These are phyloP conservation scores for Tuber umbilicatum DNA, from an alignment of 495 filamentous ascomycete genomes.

Conservation along the genomic window DNA sequence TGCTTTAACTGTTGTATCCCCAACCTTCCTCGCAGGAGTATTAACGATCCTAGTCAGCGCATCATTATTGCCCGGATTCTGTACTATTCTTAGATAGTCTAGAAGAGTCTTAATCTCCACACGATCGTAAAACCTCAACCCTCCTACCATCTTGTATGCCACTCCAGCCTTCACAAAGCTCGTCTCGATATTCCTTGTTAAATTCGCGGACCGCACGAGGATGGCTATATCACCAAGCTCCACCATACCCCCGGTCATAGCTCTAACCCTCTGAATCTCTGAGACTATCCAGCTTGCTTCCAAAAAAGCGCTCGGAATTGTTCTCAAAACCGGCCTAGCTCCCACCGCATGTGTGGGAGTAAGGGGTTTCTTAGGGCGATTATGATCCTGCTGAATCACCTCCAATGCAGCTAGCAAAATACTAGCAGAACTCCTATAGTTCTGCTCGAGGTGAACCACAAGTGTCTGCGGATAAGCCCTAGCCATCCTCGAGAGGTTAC, in stretches of 20 bases:
- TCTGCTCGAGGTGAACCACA: conserved; percentile 83
- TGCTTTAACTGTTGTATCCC: conserved; percentile 67
- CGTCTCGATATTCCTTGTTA: conserved; percentile 79
- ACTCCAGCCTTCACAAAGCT: conserved; percentile 80
- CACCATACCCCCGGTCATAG: conserved; percentile 66
- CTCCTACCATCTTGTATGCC: conserved; percentile 89
- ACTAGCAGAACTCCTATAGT: conserved; percentile 88
- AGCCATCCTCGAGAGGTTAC: conserved; percentile 76
- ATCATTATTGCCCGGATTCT: conserved; percentile 83
- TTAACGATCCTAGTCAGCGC: conserved; percentile 81
- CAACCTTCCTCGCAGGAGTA: conserved; percentile 71
- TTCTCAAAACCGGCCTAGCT: conserved; percentile 75
- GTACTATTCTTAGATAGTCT: conserved; percentile 81
- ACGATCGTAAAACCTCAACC: conserved; percentile 85
- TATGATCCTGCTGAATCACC: conserved; percentile 86
- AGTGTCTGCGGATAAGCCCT: conserved; percentile 67
- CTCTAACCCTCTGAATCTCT: conserved; percentile 67
- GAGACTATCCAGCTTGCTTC: conserved; percentile 86
- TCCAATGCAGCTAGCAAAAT: conserved; percentile 75
- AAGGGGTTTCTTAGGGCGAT: conserved; percentile 69
- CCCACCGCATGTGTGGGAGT: conserved; percentile 75
- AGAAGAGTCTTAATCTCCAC: conserved; percentile 81
- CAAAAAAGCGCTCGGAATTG: conserved; percentile 59
- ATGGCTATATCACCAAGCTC: conserved; percentile 76
- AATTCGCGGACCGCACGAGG: conserved; percentile 70